Percentiles rank a stretch among this genome's conserved stretches.
Evolutionary conservation across 805 yeast genomes (phyloP).

Genomic region (Kodamaea lidongshanica): DNA sequence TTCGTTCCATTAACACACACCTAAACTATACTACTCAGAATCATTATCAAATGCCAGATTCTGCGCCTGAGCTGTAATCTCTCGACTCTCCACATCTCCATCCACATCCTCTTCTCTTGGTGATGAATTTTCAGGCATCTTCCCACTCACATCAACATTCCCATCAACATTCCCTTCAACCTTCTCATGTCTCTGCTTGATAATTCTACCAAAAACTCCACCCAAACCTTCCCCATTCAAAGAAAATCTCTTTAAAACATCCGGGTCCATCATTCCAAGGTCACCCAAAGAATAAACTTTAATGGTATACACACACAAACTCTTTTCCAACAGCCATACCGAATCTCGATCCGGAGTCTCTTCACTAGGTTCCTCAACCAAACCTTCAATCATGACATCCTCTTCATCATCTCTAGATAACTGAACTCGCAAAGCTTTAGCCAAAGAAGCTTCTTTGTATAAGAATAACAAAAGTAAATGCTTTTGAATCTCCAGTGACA

Average conservation of each 20-base stretch:
- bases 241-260: constrained; percentile 24
- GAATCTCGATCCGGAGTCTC: constrained; percentile 4
- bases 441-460: constrained; percentile 43
- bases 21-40: too few relatives aligned
- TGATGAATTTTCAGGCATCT: too few relatives aligned
- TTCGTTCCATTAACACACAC: too few relatives aligned
- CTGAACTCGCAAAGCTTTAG: constrained; percentile 28
- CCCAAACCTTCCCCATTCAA: constrained; percentile 35
- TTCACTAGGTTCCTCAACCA: constrained; percentile 8
- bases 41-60: too few relatives aligned
- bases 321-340: constrained; percentile 35
- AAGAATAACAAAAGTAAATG: constrained; percentile 40
- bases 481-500: constrained; percentile 25
- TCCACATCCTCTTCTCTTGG: too few relatives aligned
- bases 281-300: constrained; percentile 33
- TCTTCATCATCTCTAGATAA: constrained; percentile 51
- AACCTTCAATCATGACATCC: constrained; percentile 37
- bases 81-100: too few relatives aligned
- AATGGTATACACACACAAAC: constrained; percentile 35
- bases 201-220: constrained; percentile 19
- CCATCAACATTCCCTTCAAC: constrained; percentile 4
- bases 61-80: too few relatives aligned
- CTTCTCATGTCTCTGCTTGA: constrained; percentile 15
- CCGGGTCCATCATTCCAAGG: constrained; percentile 24
- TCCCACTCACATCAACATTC: too few relatives aligned